phyloP scores from a whole-genome alignment of 2,329 filamentous ascomycete species.

The Aspergillus luchuensis region DNA sequence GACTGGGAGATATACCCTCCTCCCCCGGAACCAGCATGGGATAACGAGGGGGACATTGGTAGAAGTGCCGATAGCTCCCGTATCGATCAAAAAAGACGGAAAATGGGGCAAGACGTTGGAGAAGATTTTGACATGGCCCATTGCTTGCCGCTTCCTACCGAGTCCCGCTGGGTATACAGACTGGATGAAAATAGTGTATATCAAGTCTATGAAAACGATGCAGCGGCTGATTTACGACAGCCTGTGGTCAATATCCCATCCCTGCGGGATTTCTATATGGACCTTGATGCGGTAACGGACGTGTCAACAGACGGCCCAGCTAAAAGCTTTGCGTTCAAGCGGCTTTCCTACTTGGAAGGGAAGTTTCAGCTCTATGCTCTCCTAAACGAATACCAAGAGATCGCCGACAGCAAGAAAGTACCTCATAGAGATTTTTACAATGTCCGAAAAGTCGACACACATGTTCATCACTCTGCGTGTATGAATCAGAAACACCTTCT shows the following conservation, averaged over 20 bases:
- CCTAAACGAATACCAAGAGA: conserved; percentile 96
- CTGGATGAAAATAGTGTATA: conserved; percentile 86
- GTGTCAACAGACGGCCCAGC: conserved; percentile 94
- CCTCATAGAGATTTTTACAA: conserved; percentile 99
- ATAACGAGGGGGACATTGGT: conserved; percentile 56
- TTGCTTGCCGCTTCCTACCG: conserved; percentile 69
- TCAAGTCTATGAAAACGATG: conserved; percentile 79
- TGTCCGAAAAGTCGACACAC: conserved; percentile 96
- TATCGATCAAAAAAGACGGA: conserved; percentile 64
- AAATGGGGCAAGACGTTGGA: conserved; percentile 86
- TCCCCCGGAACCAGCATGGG: conserved; percentile 89
- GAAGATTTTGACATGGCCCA: conserved; percentile 88
- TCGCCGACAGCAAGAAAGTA: conserved; percentile 95
- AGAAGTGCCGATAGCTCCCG: conserved; percentile 42
- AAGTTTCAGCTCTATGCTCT: conserved; percentile 95
- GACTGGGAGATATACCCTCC: conserved; percentile 88
- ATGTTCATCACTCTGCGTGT: conserved; percentile 98
- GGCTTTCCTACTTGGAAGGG: conserved; percentile 91
- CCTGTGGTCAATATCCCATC: conserved; percentile 86
- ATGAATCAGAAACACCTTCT: conserved; percentile 99
- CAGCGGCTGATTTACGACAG: conserved; percentile 61
- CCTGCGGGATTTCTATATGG: conserved; percentile 92
- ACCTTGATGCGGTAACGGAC: conserved; percentile 80
- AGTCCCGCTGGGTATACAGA: conserved; percentile 71
- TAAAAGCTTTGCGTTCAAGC: conserved; percentile 95